Evolutionary conservation across 352 stramenopile genomes (phyloP).

Genomic region (Pelagophyceae sp.): DNA sequence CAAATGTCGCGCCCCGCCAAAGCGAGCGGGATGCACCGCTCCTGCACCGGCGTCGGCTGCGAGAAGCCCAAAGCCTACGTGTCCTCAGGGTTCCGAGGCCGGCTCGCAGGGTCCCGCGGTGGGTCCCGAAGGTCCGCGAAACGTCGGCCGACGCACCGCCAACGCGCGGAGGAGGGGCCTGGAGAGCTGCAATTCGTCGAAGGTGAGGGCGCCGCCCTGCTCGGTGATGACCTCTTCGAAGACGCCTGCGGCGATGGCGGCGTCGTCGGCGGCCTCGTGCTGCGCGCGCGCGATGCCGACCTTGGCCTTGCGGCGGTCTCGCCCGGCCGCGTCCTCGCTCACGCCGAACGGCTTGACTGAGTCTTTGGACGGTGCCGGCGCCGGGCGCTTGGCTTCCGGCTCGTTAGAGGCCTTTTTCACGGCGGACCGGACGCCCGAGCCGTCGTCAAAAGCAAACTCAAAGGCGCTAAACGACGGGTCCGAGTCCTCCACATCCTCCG

Average conservation of each 20-base stretch:
- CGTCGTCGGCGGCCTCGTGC: not conserved
- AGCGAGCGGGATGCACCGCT: conserved; percentile 81
- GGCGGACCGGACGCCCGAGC: not conserved
- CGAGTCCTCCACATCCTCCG: not conserved
- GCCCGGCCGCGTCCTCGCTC: conserved; percentile 32
- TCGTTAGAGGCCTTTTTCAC: too few relatives aligned
- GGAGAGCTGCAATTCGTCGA: conserved; percentile 91
- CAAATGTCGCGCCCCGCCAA: conserved; percentile 93
- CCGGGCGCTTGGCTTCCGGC: too few relatives aligned
- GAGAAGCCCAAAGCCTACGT: conserved; percentile 94
- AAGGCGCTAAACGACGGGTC: not conserved
- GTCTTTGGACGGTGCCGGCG: too few relatives aligned
- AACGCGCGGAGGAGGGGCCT: conserved; percentile 90
- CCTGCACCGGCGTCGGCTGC: conserved; percentile 84
- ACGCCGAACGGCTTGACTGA: not conserved
- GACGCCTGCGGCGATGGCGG: not conserved
- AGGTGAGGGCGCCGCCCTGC: conserved; percentile 67
- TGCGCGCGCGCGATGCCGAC: not conserved
- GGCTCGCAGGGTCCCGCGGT: too few relatives aligned
- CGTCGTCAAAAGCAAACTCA: not conserved
- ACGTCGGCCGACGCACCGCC: too few relatives aligned
- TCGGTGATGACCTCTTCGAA: not conserved
- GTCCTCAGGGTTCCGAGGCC: too few relatives aligned
- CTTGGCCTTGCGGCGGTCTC: conserved; percentile 42
- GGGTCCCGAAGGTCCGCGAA: too few relatives aligned